Evolutionary conservation across 108 stramenopile genomes (phyloP).

Genomic region (Nannochloropsis gaditana): DNA sequence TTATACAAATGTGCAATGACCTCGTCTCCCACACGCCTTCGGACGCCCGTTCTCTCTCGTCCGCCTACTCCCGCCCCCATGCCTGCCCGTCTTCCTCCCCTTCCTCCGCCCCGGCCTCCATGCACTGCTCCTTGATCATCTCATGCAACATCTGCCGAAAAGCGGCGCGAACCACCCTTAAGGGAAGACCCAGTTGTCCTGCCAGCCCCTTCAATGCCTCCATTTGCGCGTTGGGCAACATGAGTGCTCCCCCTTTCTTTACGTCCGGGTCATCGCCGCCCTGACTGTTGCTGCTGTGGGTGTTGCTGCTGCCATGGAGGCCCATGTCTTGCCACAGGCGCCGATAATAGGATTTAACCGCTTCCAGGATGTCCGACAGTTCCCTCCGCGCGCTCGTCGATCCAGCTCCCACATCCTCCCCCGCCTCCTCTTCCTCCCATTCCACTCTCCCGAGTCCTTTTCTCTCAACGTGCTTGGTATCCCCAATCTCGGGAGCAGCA

Average conservation of each 20-base stretch:
- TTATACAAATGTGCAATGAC: no score
- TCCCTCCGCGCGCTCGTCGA: slow-evolving; percentile 7
- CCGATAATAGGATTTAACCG: neutral
- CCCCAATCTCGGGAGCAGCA: neutral
- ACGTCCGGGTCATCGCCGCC: neutral
- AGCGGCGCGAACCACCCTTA: neutral
- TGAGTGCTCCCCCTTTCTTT: neutral
- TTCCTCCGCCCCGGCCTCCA: neutral
- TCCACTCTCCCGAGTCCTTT: neutral
- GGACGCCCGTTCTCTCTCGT: neutral
- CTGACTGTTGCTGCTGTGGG: neutral
- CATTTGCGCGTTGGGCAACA: neutral
- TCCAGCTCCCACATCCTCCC: neutral
- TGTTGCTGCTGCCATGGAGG: neutral
- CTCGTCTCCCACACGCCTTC: no score
- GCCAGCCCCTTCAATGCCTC: neutral
- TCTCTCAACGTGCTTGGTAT: no score
- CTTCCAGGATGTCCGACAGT: neutral
- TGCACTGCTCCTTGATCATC: neutral
- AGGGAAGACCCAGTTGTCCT: neutral
- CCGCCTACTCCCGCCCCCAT: neutral
- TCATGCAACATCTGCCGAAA: neutral
- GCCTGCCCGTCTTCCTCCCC: neutral
- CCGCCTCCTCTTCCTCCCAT: neutral
- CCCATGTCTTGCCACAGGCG: neutral